phyloP scores from a whole-genome alignment of 2,329 filamentous ascomycete genomes.

The Trichoderma citrinoviride region DNA sequence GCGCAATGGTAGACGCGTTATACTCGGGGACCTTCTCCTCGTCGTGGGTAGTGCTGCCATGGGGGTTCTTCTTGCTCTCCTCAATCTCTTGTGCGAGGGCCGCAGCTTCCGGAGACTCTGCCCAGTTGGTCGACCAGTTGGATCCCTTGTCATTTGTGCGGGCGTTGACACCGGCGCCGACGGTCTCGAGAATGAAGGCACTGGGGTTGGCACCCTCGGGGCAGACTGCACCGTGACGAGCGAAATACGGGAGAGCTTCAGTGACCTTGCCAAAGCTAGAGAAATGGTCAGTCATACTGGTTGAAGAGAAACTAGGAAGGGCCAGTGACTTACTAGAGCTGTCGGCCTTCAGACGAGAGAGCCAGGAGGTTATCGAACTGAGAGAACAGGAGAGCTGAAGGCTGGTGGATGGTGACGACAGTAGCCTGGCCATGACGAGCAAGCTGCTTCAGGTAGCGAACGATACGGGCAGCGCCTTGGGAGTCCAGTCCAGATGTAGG shows the following conservation, averaged over 20 bases:
- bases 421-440: slow-evolving; percentile 66
- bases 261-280: slow-evolving; percentile 54
- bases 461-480: slow-evolving; percentile 63
- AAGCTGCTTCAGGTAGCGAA: slow-evolving; percentile 64
- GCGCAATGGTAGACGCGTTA: slow-evolving; percentile 69
- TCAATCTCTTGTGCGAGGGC: slow-evolving; percentile 64
- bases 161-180: slow-evolving; percentile 41
- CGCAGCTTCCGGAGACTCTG: slow-evolving; percentile 56
- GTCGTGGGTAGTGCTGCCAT: slow-evolving; percentile 25
- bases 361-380: slow-evolving; percentile 65
- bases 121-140: slow-evolving; percentile 71
- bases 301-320: too few species aligned
- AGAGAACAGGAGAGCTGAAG: slow-evolving; percentile 63
- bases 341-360: slow-evolving; percentile 61
- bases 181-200: slow-evolving; percentile 69
- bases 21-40: slow-evolving; percentile 43
- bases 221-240: slow-evolving; percentile 61
- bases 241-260: slow-evolving; percentile 58
- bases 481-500: slow-evolving; percentile 68
- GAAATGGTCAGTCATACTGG: too few species aligned
- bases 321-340: slow-evolving; percentile 46
- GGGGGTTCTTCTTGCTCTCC: slow-evolving; percentile 49
- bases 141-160: slow-evolving; percentile 37
- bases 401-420: slow-evolving; percentile 69
- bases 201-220: slow-evolving; percentile 66